phyloP scores from a whole-genome alignment of 306 rosid genomes.

The Pachyrhizus erosus region DNA sequence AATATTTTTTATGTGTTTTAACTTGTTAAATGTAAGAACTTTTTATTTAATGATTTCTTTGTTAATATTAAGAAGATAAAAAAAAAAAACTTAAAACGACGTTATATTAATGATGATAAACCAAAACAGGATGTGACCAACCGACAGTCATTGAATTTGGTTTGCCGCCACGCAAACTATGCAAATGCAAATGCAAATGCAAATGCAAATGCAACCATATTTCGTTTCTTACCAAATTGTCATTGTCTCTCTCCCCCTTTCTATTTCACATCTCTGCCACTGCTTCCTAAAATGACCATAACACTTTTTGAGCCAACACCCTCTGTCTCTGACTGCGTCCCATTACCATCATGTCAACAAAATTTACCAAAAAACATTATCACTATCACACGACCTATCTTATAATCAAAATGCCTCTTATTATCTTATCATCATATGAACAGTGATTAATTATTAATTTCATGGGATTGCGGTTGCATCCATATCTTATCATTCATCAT shows the following conservation, averaged over 20 bases:
- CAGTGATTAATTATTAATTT: constrained; percentile 25
- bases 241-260: background rate
- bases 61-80: too few relatives aligned
- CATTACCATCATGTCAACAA: background rate
- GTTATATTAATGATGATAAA: too few relatives aligned
- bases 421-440: background rate
- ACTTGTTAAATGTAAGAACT: too few relatives aligned
- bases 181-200: constrained; percentile 19
- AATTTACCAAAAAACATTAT: background rate
- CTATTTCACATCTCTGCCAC: background rate
- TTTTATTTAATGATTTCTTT: too few relatives aligned
- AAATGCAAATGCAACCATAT: background rate
- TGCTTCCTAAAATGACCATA: background rate
- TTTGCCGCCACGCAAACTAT: background rate
- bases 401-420: background rate
- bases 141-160: too few relatives aligned
- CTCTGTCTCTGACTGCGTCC: background rate
- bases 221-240: constrained; percentile 36
- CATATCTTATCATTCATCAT: background rate
- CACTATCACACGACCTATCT: background rate
- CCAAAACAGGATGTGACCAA: too few relatives aligned
- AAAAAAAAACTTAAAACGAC: too few relatives aligned
- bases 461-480: constrained; percentile 31
- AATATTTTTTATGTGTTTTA: too few relatives aligned
- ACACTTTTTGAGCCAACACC: background rate